Evolutionary conservation across 1,139 yeast species (phyloP), one percentile per base, ranked within the genome.

Genomic region (Meyerozyma smithsonii): DNA sequence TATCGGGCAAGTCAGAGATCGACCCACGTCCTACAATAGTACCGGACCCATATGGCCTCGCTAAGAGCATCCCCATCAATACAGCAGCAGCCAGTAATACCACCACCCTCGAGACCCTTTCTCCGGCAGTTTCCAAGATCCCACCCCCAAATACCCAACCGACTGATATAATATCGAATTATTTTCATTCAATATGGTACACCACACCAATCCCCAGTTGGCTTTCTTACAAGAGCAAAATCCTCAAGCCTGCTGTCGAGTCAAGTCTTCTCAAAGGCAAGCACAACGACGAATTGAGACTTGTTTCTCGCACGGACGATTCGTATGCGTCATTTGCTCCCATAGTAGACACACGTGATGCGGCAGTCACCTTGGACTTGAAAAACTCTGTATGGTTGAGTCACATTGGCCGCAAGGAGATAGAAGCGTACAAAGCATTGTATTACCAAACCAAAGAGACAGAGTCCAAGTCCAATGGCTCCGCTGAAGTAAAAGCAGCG

Each of bases 141-240:
- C 75, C 79, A 43, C 61, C 64, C 14, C 86, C 90, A 3, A 75
- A 82, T 2, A 58, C 72, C 21, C 74, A 79, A 5, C 82, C 87
- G 2, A 74, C 86, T 1, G 86, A 83, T 47, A 74, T 88, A 42
- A 67, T 88, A 60, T 73, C 77, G 38, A 79, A 77, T 42, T 85
- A 86, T 55, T 72, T 84, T 50, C 96, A 89, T 58, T 96, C 97
- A 11, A 85, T 84, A 45, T 85, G 95, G 86, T 83, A 83, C 49
- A 81, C 88, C 7, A 66, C 90, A 38, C 87, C 94, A 6, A 74
- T 86, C 5, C 83, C 96, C 1, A 79, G 79, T 38, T 92, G 97
- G 97, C 64, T 90, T 39, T 74, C 75, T 39, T 81, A 82, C 47
- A 71, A 69, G 24, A 58, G 62, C 15, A 58, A 53, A 28, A 42